Conservation (phyloP, 192 early-diverging fungal genomes). For the Umbelopsis ramanniana region DNA sequence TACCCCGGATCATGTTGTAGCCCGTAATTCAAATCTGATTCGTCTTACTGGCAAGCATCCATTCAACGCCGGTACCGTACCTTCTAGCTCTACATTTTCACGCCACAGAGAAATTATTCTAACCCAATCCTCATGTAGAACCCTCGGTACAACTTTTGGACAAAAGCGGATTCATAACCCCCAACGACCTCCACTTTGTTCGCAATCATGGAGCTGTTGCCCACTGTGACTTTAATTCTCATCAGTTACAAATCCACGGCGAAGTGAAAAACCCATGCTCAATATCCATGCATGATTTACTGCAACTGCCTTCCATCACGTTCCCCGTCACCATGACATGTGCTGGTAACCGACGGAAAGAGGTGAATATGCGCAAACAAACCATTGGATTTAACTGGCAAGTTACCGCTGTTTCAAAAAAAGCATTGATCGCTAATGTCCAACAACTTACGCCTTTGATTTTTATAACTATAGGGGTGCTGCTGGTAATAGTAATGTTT, state of each 20-base stretch:
- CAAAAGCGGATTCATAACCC: constrained; percentile 59
- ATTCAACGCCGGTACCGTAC: constrained; percentile 47
- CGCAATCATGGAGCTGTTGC: constrained; percentile 74
- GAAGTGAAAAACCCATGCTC: constrained; percentile 47
- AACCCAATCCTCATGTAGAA: constrained; percentile 36
- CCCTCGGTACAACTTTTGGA: constrained; percentile 48
- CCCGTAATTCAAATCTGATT: constrained; percentile 51
- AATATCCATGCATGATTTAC: constrained; percentile 61
- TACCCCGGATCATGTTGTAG: constrained; percentile 55
- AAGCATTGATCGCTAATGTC: background rate
- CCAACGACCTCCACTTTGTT: constrained; percentile 66
- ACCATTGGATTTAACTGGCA: constrained; percentile 71
- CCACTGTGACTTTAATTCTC: constrained; percentile 47
- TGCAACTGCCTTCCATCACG: constrained; percentile 42
- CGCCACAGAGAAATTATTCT: background rate
- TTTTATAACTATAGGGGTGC: background rate
- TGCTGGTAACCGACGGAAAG: constrained; percentile 71
- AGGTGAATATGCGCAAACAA: constrained; percentile 68
- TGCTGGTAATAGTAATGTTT: background rate
- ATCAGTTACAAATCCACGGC: constrained; percentile 47
- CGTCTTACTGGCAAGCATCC: constrained; percentile 63
- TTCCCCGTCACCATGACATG: constrained; percentile 66
- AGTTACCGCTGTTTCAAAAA: constrained; percentile 36
- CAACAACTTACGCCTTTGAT: background rate
- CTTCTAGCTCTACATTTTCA: background rate